A percentile compares a stretch with the other conserved stretches of the same genome.
These are phyloP conservation scores for Moniliella sp. DNA, from an alignment of 1,284 basidiomycete species.

Conservation along the genomic window DNA sequence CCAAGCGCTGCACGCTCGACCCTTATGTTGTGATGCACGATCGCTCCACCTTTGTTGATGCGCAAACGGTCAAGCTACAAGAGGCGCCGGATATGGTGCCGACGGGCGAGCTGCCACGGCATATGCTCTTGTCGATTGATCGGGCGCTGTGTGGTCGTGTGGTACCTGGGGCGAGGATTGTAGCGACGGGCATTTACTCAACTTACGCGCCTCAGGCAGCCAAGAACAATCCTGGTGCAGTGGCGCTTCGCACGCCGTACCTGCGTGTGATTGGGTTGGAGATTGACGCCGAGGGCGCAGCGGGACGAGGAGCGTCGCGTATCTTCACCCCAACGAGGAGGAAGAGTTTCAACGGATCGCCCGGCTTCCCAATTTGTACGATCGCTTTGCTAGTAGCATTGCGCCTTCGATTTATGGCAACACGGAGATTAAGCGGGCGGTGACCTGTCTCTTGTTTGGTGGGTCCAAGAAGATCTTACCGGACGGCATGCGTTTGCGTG, in stretches of 20 bases:
- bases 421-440: slow-evolving; percentile 90
- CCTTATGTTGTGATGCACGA: slow-evolving; percentile 90
- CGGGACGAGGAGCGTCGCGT: slow-evolving; percentile 43
- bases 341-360: slow-evolving; percentile 84
- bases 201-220: slow-evolving; percentile 50
- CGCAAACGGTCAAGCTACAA: slow-evolving; percentile 87
- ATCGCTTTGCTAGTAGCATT: slow-evolving; percentile 81
- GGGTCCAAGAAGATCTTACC: slow-evolving; percentile 95
- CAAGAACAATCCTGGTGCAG: slow-evolving; percentile 35
- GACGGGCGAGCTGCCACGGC: slow-evolving; percentile 84
- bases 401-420: slow-evolving; percentile 93
- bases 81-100: slow-evolving; percentile 99
- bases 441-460: slow-evolving; percentile 79
- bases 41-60: slow-evolving; percentile 79
- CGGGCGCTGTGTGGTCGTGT: slow-evolving; percentile 27
- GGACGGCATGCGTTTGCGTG: slow-evolving; percentile 86
- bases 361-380: slow-evolving; percentile 70
- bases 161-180: slow-evolving; percentile 76
- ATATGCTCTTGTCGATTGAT: slow-evolving; percentile 80
- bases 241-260: slow-evolving; percentile 77
- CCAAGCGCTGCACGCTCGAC: slow-evolving; percentile 81
- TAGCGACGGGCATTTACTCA: slow-evolving; percentile 89
- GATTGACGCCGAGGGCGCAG: slow-evolving; percentile 46
- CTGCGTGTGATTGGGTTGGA: slow-evolving; percentile 80
- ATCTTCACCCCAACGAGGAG: slow-evolving; percentile 85